Percentiles rank a stretch among this genome's conserved stretches.
phyloP scores from a whole-genome alignment of 208 protist genomes.

The Angomonas ambiguus region DNA sequence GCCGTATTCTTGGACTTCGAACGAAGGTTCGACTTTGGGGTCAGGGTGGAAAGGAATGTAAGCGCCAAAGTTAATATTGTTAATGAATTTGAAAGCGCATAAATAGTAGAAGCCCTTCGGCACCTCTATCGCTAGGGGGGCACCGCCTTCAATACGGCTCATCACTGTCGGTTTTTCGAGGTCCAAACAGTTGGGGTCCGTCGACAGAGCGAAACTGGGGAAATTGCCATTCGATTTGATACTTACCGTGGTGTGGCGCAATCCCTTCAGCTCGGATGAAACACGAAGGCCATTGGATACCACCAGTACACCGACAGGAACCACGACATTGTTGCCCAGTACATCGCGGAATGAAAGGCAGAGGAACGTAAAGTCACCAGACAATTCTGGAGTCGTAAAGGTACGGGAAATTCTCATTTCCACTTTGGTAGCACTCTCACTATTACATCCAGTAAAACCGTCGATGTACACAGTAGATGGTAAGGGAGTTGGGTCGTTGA shows the following conservation, averaged over 20 bases:
- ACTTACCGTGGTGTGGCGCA: conserved; percentile 38
- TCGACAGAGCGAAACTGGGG: conserved; percentile 38
- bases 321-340: no score
- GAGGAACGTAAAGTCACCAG: no score
- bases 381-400: conserved; percentile 14
- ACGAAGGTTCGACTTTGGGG: conserved; percentile 15
- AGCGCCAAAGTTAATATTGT: conserved; percentile 16
- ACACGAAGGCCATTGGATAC: no score
- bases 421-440: no score
- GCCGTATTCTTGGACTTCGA: conserved; percentile 52
- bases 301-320: no score
- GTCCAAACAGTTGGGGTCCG: no score
- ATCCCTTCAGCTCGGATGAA: conserved; percentile 20
- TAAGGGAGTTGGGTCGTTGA: conserved; percentile 38
- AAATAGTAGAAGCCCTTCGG: conserved; percentile 57
- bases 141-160: no score
- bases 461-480: no score
- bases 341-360: no score
- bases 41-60: no score
- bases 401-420: no score
- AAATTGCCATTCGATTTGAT: conserved; percentile 20
- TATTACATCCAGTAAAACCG: no score
- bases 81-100: conserved; percentile 28
- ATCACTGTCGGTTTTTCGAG: conserved; percentile 13
- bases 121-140: conserved; percentile 38